A percentile compares a stretch with the other conserved stretches of the same genome.
phyloP scores from a whole-genome alignment of 2,329 filamentous ascomycete genomes.

The Thyridium curvatum region DNA sequence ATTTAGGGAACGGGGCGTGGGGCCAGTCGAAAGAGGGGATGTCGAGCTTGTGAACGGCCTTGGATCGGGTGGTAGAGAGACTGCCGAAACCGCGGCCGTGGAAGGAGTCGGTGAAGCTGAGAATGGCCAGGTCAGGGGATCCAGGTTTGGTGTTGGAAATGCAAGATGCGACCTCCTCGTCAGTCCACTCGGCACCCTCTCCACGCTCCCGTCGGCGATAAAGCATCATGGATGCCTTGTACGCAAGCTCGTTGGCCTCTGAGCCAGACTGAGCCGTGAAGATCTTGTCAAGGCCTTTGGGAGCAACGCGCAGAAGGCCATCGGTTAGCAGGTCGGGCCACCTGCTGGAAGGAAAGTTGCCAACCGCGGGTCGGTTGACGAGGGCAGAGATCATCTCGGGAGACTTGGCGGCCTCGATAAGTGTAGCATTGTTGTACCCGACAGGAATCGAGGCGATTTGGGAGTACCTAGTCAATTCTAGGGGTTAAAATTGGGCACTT shows the following conservation, averaged over 20 bases:
- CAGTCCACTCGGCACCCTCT: slow-evolving; percentile 61
- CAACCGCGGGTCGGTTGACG: slow-evolving; percentile 73
- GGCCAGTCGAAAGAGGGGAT: slow-evolving; percentile 88
- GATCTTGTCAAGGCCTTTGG: slow-evolving; percentile 69
- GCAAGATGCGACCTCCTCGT: slow-evolving; percentile 58
- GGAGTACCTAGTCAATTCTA: slow-evolving; percentile 65
- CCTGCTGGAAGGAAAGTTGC: slow-evolving; percentile 73
- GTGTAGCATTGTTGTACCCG: slow-evolving; percentile 71
- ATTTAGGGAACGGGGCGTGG: slow-evolving; percentile 69
- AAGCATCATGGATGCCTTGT: slow-evolving; percentile 84
- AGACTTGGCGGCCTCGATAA: slow-evolving; percentile 58
- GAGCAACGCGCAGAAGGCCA: slow-evolving; percentile 66
- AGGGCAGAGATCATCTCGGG: slow-evolving; percentile 67
- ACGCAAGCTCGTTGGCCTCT: slow-evolving; percentile 79
- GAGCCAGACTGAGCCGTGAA: slow-evolving; percentile 76
- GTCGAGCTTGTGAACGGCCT: slow-evolving; percentile 80
- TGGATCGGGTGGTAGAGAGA: slow-evolving; percentile 72
- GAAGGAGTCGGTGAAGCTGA: slow-evolving; percentile 70
- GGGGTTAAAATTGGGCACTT: too few species aligned
- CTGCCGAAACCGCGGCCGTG: slow-evolving; percentile 76
- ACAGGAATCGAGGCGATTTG: slow-evolving; percentile 82
- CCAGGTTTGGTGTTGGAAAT: slow-evolving; percentile 71
- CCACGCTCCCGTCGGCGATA: slow-evolving; percentile 67
- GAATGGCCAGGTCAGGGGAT: slow-evolving; percentile 67
- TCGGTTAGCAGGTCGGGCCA: slow-evolving; percentile 68